A percentile compares a stretch with the other conserved stretches of the same genome.
phyloP scores from a whole-genome alignment of 495 filamentous ascomycete species.

The Penicillium soppii region DNA sequence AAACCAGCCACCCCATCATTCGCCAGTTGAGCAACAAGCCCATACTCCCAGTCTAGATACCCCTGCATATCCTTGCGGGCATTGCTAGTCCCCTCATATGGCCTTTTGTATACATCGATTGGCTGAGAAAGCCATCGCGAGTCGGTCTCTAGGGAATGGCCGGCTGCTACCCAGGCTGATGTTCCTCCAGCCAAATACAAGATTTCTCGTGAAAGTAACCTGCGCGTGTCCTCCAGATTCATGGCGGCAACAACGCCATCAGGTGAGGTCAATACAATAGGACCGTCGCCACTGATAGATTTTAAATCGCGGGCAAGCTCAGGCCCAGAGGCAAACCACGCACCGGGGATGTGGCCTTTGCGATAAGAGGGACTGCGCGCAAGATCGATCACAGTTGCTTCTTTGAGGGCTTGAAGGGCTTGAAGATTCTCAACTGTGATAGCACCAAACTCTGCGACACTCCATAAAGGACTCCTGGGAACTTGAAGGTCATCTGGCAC shows the following conservation, averaged over 20 bases:
- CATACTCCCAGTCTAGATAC: conserved; percentile 32
- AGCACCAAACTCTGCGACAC: neutral
- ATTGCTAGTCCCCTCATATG: conserved; percentile 28
- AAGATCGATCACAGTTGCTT: conserved; percentile 22
- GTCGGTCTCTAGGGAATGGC: conserved; percentile 18
- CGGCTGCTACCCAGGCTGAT: conserved; percentile 19
- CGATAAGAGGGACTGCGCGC: conserved; percentile 24
- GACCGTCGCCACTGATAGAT: conserved; percentile 1
- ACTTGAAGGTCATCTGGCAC: conserved; percentile 3
- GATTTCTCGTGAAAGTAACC: conserved; percentile 6
- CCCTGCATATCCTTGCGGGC: conserved; percentile 28
- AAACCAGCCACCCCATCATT: conserved; percentile 27
- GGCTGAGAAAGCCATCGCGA: conserved; percentile 21
- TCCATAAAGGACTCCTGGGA: conserved; percentile 2
- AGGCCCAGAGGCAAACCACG: conserved; percentile 26
- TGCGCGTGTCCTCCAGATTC: conserved; percentile 24
- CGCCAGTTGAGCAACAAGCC: conserved; percentile 25
- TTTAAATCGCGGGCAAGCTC: conserved; percentile 22
- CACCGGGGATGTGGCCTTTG: conserved; percentile 26
- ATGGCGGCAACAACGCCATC: conserved; percentile 39
- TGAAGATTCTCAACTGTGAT: conserved; percentile 11
- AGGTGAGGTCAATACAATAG: conserved; percentile 27
- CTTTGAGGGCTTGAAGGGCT: conserved; percentile 1
- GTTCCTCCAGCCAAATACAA: conserved; percentile 21
- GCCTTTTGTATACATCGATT: conserved; percentile 28